These are phyloP conservation scores for Eustoma russellianum DNA, from an alignment of 257 asterid species.

Conservation along the genomic window DNA sequence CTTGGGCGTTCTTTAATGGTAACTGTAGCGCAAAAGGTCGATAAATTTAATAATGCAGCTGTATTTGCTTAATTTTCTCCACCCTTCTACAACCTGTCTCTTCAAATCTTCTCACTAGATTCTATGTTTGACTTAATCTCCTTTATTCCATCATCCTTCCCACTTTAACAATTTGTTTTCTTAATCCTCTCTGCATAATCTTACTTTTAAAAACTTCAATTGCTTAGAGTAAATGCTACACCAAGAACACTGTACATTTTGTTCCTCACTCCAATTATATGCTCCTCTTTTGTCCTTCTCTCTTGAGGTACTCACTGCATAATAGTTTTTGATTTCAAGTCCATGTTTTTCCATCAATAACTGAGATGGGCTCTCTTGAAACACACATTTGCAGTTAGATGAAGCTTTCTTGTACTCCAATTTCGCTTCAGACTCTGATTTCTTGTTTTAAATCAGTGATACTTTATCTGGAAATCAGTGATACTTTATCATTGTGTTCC, in stretches of 20 bases:
- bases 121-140: slow-evolving; percentile 15
- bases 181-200: not conserved
- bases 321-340: slow-evolving; percentile 14
- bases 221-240: not conserved
- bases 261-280: slow-evolving; percentile 54
- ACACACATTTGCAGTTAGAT: slow-evolving; percentile 12
- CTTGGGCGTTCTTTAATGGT: no score
- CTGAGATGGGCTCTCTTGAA: slow-evolving; percentile 24
- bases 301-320: slow-evolving; percentile 6
- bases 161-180: not conserved
- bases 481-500: no score
- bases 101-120: slow-evolving; percentile 1
- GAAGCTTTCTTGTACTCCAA: not conserved
- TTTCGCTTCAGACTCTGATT: no score
- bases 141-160: not conserved
- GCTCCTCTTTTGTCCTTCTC: slow-evolving; percentile 9
- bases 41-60: no score
- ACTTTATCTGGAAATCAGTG: no score
- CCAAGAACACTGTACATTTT: not conserved
- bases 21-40: no score
- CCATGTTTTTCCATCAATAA: slow-evolving; percentile 21
- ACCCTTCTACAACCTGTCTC: not conserved
- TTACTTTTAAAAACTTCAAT: not conserved
- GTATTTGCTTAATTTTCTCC: no score
- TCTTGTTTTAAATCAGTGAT: no score